Evolutionary conservation across 768 basidiomycete species (phyloP), one percentile per base, ranked within the genome.

Genomic region (Mrakia hoshinonis): DNA sequence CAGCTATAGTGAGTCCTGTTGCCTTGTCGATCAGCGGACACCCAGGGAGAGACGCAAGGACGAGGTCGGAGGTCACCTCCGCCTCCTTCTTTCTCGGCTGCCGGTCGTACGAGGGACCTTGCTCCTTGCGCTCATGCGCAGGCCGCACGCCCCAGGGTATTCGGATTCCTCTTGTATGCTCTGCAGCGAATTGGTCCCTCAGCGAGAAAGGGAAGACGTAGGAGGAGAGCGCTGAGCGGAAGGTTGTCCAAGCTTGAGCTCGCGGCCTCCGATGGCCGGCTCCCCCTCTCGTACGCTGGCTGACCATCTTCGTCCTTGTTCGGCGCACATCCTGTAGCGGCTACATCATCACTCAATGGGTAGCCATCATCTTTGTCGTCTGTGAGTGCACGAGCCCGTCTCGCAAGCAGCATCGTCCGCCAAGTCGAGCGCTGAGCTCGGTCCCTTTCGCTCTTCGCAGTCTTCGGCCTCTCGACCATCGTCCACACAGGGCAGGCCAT

Each of bases 301-400:
- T 18, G n/a, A n/a, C n/a, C n/a, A n/a, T n/a, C n/a, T n/a, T n/a
- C n/a, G n/a, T n/a, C n/a, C n/a, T n/a, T n/a, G n/a, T n/a, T n/a
- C n/a, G n/a, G n/a, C n/a, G n/a, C n/a, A n/a, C n/a, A n/a, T 52
- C 51, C 34, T 29, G 26, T 31, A 55, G 70, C 13, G 74, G 79
- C 63, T 84, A 84, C 73, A 68, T 81, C 4, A 83, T 83, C 1
- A 81, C 82, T 0, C 68, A 78, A 69, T 78, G 77, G 43, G 77
- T 83, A 2, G 81, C 81, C 55, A 75, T 79, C 39, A 73, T 80
- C 29, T 83, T 82, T 70, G 69, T 85, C 15, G 78, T 76, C 11
- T 26, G 54, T 55, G 24, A 55, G 54, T 77, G 84, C 0, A 85
- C 82, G 58, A 26, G 38, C 5, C 64, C 75, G n/a, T 34, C 73